Evolutionary conservation across 2,329 filamentous ascomycete genomes (phyloP).

Genomic region (Cryphonectria nitschkei): DNA sequence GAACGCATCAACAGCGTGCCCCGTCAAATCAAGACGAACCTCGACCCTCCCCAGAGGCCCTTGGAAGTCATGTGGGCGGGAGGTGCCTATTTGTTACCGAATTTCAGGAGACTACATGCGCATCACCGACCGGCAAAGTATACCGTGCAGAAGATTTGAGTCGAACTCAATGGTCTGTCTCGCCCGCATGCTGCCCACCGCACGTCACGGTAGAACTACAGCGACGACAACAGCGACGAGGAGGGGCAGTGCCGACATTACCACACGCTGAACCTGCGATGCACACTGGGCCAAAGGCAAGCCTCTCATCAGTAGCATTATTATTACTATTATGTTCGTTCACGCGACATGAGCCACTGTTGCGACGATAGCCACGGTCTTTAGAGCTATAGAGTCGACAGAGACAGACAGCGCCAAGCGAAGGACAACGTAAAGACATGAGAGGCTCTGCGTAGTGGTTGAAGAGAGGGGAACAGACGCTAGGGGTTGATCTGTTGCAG

Average conservation of each 20-base stretch:
- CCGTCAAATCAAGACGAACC: constrained; percentile 5
- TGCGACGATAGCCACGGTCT: no score
- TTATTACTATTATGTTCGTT: no score
- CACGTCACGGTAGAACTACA: neutral
- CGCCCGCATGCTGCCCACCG: neutral
- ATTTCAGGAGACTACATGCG: neutral
- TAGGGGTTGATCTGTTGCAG: neutral
- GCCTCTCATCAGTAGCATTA: no score
- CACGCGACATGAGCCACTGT: no score
- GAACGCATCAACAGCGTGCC: neutral
- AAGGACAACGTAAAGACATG: no score
- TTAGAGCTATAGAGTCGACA: no score
- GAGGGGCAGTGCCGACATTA: neutral
- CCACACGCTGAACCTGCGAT: neutral
- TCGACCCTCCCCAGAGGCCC: neutral
- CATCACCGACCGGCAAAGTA: no score
- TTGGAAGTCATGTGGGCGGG: neutral
- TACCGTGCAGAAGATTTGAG: neutral
- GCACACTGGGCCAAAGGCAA: no score
- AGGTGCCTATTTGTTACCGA: constrained; percentile 9
- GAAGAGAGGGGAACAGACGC: no score
- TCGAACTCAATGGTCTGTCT: neutral
- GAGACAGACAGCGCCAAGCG: no score
- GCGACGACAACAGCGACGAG: neutral
- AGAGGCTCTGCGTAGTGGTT: no score